Evolutionary conservation across 2,329 filamentous ascomycete genomes (phyloP).

Genomic region (Podosphaera xanthii): DNA sequence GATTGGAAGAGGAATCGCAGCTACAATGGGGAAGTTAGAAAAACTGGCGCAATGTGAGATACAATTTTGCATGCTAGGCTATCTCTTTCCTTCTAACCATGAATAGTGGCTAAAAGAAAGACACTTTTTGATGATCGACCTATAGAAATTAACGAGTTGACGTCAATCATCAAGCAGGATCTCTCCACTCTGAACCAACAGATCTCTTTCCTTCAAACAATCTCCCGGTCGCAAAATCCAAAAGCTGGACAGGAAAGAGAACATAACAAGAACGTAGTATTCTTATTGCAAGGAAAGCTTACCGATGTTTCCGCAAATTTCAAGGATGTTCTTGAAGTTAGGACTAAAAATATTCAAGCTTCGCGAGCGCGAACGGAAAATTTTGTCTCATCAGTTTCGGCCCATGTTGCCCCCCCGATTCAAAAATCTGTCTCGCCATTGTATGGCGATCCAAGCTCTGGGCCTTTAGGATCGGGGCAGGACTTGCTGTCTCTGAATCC

Average conservation of each 20-base stretch:
- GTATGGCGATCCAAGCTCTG: constrained; percentile 50
- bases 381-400: constrained; percentile 76
- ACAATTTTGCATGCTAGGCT: background rate
- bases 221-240: constrained; percentile 58
- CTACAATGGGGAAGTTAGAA: constrained; percentile 86
- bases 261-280: constrained; percentile 93
- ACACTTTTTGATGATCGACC: constrained; percentile 93
- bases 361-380: constrained; percentile 83
- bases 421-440: constrained; percentile 64
- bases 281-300: constrained; percentile 73
- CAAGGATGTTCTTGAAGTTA: constrained; percentile 88
- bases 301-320: constrained; percentile 88
- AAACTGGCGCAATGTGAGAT: constrained; percentile 60
- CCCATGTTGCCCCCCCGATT: constrained; percentile 44
- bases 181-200: constrained; percentile 67
- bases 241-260: constrained; percentile 63
- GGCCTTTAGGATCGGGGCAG: constrained; percentile 36
- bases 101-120: constrained; percentile 69
- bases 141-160: constrained; percentile 90
- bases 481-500: constrained; percentile 74
- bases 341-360: constrained; percentile 95
- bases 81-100: constrained; percentile 6
- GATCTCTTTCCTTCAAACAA: constrained; percentile 58
- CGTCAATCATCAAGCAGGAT: constrained; percentile 95
- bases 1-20: constrained; percentile 76